Conservation (phyloP, 2,329 filamentous ascomycete species). For the Diaporthe vaccinii region DNA sequence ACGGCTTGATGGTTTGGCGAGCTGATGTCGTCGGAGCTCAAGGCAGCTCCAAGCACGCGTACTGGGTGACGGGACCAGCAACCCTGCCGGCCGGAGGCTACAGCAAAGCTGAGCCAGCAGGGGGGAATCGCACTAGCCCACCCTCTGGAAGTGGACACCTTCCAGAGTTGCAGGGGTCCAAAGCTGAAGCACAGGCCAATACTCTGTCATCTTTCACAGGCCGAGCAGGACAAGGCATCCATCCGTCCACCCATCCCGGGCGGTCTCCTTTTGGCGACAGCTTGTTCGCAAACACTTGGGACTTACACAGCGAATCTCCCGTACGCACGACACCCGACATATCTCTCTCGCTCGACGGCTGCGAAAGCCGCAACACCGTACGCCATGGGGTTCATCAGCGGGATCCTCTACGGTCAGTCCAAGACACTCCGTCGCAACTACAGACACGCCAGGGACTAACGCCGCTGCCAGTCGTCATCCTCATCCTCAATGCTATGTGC, state of each 20-base stretch:
- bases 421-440: neutral
- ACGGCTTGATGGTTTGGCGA: conserved; percentile 29
- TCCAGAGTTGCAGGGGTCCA: conserved; percentile 23
- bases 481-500: conserved; percentile 93
- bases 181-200: conserved; percentile 27
- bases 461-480: conserved; percentile 75
- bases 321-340: neutral
- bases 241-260: neutral
- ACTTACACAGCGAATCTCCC: conserved; percentile 7
- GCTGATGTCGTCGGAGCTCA: conserved; percentile 40
- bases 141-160: conserved; percentile 7
- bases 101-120: conserved; percentile 21
- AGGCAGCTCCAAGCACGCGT: conserved; percentile 43
- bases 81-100: conserved; percentile 38
- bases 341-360: conserved; percentile 14
- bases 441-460: conserved; percentile 28
- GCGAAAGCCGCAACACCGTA: conserved; percentile 30
- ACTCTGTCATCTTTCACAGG: conserved; percentile 27
- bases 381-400: conserved; percentile 78
- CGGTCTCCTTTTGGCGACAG: conserved; percentile 28
- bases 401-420: conserved; percentile 77
- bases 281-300: conserved; percentile 23
- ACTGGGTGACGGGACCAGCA: conserved; percentile 14
- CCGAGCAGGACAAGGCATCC: neutral
- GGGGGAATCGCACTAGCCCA: neutral